Percentiles rank a stretch among this genome's conserved stretches.
Evolutionary conservation across 2,329 filamentous ascomycete genomes (phyloP).

Genomic region (Colletotrichum siamense): DNA sequence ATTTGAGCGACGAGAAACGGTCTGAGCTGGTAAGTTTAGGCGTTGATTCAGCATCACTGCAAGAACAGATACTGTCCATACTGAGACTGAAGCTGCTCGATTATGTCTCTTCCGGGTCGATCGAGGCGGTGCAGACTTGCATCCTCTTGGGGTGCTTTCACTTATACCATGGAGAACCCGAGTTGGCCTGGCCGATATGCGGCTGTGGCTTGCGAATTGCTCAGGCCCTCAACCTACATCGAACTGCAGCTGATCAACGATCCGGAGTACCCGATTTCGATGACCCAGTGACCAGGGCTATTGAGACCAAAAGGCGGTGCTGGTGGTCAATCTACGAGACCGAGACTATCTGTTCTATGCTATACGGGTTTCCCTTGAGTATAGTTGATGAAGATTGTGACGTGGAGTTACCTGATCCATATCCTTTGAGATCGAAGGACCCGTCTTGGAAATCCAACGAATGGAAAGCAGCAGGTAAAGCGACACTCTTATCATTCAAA

Average conservation of each 20-base stretch:
- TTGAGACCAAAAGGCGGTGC: conserved; percentile 36
- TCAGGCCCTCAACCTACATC: conserved; percentile 38
- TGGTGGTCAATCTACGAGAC: conserved; percentile 48
- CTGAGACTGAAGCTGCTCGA: neutral
- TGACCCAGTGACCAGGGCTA: neutral
- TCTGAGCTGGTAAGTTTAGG: neutral
- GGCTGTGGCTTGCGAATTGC: conserved; percentile 39
- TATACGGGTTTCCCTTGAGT: conserved; percentile 39
- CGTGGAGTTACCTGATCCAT: conserved; percentile 31
- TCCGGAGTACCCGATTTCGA: neutral
- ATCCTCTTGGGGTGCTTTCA: conserved; percentile 41
- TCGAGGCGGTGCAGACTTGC: conserved; percentile 38
- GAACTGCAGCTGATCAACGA: neutral
- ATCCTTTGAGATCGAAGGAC: conserved; percentile 20
- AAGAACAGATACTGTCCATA: neutral
- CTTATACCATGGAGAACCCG: conserved; percentile 38
- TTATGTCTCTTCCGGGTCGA: conserved; percentile 17
- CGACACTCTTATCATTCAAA: conserved; percentile 26
- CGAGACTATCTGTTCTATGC: conserved; percentile 44
- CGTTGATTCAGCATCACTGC: neutral
- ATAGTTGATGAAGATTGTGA: conserved; percentile 37
- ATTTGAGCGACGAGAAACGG: neutral
- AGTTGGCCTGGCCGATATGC: conserved; percentile 42
- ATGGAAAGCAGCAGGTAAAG: neutral
- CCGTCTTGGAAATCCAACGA: conserved; percentile 11